Evolutionary conservation across 768 basidiomycete species (phyloP), one percentile per base, ranked within the genome.

Genomic region (Auriscalpium orientale): DNA sequence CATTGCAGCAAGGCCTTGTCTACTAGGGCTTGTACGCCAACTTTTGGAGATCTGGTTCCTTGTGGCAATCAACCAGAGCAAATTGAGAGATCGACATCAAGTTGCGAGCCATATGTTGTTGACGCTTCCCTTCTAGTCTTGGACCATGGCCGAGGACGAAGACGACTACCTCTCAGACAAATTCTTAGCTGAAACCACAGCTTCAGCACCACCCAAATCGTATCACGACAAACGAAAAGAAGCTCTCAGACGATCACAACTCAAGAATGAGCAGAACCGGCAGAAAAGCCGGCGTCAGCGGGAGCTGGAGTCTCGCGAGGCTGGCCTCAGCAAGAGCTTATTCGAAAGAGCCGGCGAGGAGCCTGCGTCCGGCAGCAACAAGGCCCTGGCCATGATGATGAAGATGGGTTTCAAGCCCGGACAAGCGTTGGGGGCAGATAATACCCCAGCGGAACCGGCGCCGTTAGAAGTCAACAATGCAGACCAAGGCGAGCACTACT

Each of bases 331-430:
- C 68, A 90, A 79, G 70, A 91, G 85, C 70, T 80, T 93, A 20
- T 91, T 94, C 63, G 86, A 89, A 64, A 77, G 81, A 45, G 87
- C 86, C 21, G 76, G 79, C 66, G 86, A 89, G 65, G 80, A 82
- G 58, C 77, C 77, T 57, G 74, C 71, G 18, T 62, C 67, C 46
- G 83, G 80, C 7, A 65, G 75, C 20, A 91, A 81, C 73, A 93
- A 91, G 67, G 91, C 91, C 8, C 73, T 93, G 53, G 79, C 81
- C 15, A 92, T 94, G 75, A 94, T 94, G 91, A 83, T 88, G 79
- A 92, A 89, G 72, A 93, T 93, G 91, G 91, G 91, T 1, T 94
- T 90, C 74, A 87, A 86, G 71, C 83, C 88, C 2, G 91, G 91
- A 15, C 83, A 91, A 67, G 76, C 88, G 13, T 76, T 93, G 33